A percentile compares a stretch with the other conserved stretches of the same genome.
phyloP scores from a whole-genome alignment of 1,284 basidiomycete species.

The Pseudozyma hubeiensis region DNA sequence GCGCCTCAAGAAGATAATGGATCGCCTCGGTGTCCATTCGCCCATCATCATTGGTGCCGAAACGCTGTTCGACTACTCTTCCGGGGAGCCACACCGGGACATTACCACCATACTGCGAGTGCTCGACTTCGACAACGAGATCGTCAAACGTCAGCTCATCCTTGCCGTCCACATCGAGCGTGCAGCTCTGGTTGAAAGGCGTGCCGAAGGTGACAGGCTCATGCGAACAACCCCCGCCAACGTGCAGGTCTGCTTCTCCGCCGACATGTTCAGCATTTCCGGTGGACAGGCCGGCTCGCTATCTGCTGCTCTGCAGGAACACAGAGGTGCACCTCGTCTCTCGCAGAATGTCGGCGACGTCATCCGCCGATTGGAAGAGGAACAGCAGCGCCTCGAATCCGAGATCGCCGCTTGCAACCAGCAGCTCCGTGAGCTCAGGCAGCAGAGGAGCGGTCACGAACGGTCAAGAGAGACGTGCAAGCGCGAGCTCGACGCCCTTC shows the following conservation, averaged over 20 bases:
- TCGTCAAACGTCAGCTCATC: slow-evolving; percentile 84
- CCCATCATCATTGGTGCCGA: slow-evolving; percentile 66
- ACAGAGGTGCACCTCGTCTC: slow-evolving; percentile 66
- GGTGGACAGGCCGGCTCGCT: slow-evolving; percentile 49
- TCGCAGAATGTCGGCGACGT: slow-evolving; percentile 58
- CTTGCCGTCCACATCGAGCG: slow-evolving; percentile 80
- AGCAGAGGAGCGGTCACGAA: slow-evolving; percentile 26
- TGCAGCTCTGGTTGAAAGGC: slow-evolving; percentile 74
- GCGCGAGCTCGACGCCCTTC: slow-evolving; percentile 27
- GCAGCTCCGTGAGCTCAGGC: slow-evolving; percentile 14
- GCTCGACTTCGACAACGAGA: slow-evolving; percentile 82
- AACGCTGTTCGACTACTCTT: slow-evolving; percentile 71
- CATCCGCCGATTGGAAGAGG: slow-evolving; percentile 46
- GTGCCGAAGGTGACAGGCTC: slow-evolving; percentile 61
- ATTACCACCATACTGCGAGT: slow-evolving; percentile 83
- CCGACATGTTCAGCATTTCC: slow-evolving; percentile 59
- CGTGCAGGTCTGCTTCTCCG: slow-evolving; percentile 63
- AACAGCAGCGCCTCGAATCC: slow-evolving; percentile 28
- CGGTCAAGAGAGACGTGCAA: slow-evolving; percentile 14
- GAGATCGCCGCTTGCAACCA: slow-evolving; percentile 21
- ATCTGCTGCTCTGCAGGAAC: slow-evolving; percentile 66
- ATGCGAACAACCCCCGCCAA: slow-evolving; percentile 64
- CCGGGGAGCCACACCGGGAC: slow-evolving; percentile 74
- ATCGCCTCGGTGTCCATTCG: slow-evolving; percentile 25
- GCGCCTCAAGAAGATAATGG: slow-evolving; percentile 70